These are phyloP conservation scores for Cadophora luteo-olivacea DNA, from an alignment of 2,329 filamentous ascomycete genomes.

Conservation along the genomic window DNA sequence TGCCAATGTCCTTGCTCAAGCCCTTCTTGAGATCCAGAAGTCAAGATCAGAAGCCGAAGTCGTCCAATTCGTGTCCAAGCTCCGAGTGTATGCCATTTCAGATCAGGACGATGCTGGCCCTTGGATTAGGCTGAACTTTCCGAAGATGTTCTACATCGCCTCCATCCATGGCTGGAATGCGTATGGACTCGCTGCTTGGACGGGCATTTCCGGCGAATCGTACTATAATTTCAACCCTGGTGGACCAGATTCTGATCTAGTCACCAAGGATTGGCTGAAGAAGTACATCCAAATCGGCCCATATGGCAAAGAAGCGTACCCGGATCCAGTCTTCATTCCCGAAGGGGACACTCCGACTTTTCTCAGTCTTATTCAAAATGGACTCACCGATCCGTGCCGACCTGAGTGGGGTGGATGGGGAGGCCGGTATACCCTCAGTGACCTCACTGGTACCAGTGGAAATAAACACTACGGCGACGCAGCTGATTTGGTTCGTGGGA, in stretches of 20 bases:
- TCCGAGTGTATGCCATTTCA: conserved; percentile 58
- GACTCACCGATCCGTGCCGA: conserved; percentile 47
- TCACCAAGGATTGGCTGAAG: conserved; percentile 58
- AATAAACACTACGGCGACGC: conserved; percentile 44
- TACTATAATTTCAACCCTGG: conserved; percentile 55
- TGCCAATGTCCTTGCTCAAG: not conserved
- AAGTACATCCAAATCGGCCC: conserved; percentile 59
- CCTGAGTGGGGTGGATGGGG: conserved; percentile 53
- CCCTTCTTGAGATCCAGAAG: not conserved
- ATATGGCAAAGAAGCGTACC: conserved; percentile 51
- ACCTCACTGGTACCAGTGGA: conserved; percentile 29
- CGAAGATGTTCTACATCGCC: conserved; percentile 61
- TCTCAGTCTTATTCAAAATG: conserved; percentile 51
- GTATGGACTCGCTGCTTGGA: conserved; percentile 61
- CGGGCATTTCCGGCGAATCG: conserved; percentile 58
- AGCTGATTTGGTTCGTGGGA: conserved; percentile 46
- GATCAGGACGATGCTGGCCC: conserved; percentile 64
- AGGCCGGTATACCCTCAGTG: conserved; percentile 47
- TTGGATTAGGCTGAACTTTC: conserved; percentile 61
- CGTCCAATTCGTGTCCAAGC: not conserved
- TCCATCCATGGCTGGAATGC: conserved; percentile 62
- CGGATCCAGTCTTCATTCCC: conserved; percentile 55
- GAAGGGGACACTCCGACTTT: conserved; percentile 57
- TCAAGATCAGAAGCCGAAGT: not conserved
- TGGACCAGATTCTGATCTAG: conserved; percentile 54